Evolutionary conservation across 768 basidiomycete genomes (phyloP).

Genomic region (Lactarius trivialis): DNA sequence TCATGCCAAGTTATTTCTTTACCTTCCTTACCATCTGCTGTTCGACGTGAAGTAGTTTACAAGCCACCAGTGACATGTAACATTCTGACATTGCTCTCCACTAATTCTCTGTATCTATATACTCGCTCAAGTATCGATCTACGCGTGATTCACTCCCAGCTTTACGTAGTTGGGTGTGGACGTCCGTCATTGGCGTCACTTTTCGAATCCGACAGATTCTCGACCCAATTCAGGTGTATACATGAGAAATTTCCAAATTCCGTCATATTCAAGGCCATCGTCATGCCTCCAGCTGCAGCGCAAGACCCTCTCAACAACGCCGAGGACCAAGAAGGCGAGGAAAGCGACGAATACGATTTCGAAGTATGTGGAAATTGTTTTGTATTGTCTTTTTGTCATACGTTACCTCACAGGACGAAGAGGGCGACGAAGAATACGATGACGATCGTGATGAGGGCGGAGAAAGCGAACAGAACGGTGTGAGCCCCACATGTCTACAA

Average conservation of each 20-base stretch:
- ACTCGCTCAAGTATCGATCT: not conserved
- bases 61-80: conserved; percentile 2
- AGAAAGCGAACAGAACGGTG: conserved; percentile 14
- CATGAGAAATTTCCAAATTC: not conserved
- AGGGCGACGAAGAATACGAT: not conserved
- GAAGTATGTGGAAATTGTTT: conserved; percentile 3
- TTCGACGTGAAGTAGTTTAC: conserved; percentile 6
- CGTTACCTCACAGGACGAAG: conserved; percentile 6
- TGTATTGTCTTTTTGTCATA: not conserved
- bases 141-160: not conserved
- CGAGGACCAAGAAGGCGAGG: conserved; percentile 9
- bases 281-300: conserved; percentile 4
- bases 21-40: conserved; percentile 5
- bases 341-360: conserved; percentile 16
- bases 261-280: not conserved
- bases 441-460: not conserved
- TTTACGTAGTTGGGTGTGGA: conserved; percentile 9
- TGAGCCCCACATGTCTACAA: not conserved
- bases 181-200: not conserved
- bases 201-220: conserved; percentile 3
- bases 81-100: not conserved
- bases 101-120: not conserved
- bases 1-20: conserved; percentile 1
- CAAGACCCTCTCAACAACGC: not conserved
- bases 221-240: conserved; percentile 6